Evolutionary conservation across 495 filamentous ascomycete genomes (phyloP).

Genomic region (Podospora tetraspora): DNA sequence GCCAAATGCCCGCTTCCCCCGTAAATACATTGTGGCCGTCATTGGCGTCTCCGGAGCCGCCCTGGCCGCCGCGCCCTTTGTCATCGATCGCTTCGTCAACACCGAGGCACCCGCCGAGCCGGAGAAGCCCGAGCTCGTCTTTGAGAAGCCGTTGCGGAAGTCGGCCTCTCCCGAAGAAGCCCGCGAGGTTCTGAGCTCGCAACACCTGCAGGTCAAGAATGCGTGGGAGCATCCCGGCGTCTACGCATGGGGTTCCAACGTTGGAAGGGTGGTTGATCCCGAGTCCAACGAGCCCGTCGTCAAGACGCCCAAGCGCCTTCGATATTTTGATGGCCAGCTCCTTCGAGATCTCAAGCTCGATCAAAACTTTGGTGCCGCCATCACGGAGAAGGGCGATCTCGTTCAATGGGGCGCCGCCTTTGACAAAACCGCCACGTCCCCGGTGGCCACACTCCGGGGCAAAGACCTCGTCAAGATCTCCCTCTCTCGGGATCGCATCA

Average conservation of each 20-base stretch:
- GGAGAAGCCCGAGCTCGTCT: conserved; percentile 45
- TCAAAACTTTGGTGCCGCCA: conserved; percentile 76
- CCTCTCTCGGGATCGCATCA: conserved; percentile 73
- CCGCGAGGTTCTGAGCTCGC: conserved; percentile 65
- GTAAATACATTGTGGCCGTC: conserved; percentile 23
- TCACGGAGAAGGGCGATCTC: conserved; percentile 82
- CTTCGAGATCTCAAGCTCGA: conserved; percentile 85
- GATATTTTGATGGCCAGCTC: conserved; percentile 79
- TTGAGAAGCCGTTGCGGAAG: conserved; percentile 55
- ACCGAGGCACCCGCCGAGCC: background rate
- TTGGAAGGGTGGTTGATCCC: conserved; percentile 76
- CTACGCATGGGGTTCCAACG: conserved; percentile 90
- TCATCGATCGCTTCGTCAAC: conserved; percentile 18
- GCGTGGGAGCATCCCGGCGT: conserved; percentile 87
- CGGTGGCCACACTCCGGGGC: conserved; percentile 68
- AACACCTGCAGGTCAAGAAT: conserved; percentile 79
- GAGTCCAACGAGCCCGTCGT: conserved; percentile 69
- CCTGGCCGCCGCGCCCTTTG: conserved; percentile 11
- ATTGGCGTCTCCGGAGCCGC: conserved; percentile 28
- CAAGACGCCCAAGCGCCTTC: conserved; percentile 72
- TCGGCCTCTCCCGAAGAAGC: conserved; percentile 58
- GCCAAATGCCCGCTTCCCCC: conserved; percentile 11
- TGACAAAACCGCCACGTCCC: conserved; percentile 44
- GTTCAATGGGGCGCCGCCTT: conserved; percentile 87
- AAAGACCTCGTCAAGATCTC: conserved; percentile 70